Percentiles rank a stretch among this genome's conserved stretches.
These are phyloP conservation scores for Talaromyces piceae DNA, from an alignment of 2,329 filamentous ascomycete genomes.

Conservation along the genomic window DNA sequence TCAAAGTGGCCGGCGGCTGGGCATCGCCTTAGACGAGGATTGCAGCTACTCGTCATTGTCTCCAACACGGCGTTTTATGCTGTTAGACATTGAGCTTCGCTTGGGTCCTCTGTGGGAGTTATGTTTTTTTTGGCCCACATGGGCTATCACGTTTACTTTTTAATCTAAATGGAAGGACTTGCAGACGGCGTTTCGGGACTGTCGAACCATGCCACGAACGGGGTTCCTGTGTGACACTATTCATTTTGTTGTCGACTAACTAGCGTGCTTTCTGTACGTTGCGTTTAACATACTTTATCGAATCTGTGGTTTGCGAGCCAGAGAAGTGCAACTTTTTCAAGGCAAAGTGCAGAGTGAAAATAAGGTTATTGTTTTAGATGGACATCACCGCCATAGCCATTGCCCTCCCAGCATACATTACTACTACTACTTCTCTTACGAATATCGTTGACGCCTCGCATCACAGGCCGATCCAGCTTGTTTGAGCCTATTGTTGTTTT, in stretches of 20 bases:
- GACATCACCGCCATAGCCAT: background rate
- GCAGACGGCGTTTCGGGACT: constrained; percentile 32
- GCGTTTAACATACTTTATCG: constrained; percentile 21
- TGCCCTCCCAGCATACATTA: background rate
- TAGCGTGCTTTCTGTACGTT: constrained; percentile 29
- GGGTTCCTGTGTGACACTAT: constrained; percentile 22
- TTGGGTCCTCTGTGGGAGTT: constrained; percentile 25
- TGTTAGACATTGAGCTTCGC: constrained; percentile 27
- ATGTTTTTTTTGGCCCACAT: constrained; percentile 16
- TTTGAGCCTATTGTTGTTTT: background rate
- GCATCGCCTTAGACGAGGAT: constrained; percentile 46
- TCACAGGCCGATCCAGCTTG: background rate
- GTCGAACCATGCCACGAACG: constrained; percentile 28
- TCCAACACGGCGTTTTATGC: constrained; percentile 17
- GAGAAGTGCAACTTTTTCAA: background rate
- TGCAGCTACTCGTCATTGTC: constrained; percentile 17
- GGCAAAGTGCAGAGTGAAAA: background rate
- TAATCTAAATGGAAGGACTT: constrained; percentile 24
- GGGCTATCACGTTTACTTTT: constrained; percentile 15
- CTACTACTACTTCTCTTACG: background rate
- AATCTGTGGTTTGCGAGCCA: background rate
- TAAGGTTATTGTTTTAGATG: background rate
- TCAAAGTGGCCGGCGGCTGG: constrained; percentile 94
- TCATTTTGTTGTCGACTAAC: constrained; percentile 29
- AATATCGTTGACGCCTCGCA: background rate